Conservation (phyloP, 2,329 filamentous ascomycete genomes). For the Pleurostoma richardsiae region DNA sequence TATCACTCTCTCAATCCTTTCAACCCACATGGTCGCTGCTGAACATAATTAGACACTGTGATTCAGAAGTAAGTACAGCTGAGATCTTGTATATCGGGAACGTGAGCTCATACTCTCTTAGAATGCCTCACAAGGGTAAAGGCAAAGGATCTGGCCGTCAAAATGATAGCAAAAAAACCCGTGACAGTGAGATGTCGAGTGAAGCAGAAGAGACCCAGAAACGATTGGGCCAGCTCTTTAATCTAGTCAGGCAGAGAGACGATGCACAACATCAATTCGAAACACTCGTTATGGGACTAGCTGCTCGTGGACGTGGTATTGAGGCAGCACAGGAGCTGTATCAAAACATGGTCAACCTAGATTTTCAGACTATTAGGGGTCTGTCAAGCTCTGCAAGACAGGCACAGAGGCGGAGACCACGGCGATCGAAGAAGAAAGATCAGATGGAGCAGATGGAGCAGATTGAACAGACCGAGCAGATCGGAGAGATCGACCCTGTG, state of each 20-base stretch:
- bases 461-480: not conserved
- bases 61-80: too few relatives aligned
- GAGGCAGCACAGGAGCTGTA: not conserved
- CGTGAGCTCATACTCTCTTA: too few relatives aligned
- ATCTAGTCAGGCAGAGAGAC: not conserved
- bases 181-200: not conserved
- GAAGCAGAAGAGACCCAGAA: not conserved
- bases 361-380: slow-evolving; percentile 4
- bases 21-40: too few relatives aligned
- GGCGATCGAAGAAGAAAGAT: too few relatives aligned
- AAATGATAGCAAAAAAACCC: too few relatives aligned
- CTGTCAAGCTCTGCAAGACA: slow-evolving; percentile 23
- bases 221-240: not conserved
- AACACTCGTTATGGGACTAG: not conserved
- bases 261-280: not conserved
- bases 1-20: too few relatives aligned
- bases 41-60: too few relatives aligned
- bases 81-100: too few relatives aligned
- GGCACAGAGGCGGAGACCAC: slow-evolving; percentile 9
- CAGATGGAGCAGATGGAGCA: not conserved
- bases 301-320: not conserved
- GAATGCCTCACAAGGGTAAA: too few relatives aligned
- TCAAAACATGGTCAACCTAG: not conserved
- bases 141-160: too few relatives aligned
- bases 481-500: not conserved